Percentiles rank a stretch among this genome's conserved stretches.
These are phyloP conservation scores for Protomyces gravidus DNA, from an alignment of 1,139 yeast species.

Conservation along the genomic window DNA sequence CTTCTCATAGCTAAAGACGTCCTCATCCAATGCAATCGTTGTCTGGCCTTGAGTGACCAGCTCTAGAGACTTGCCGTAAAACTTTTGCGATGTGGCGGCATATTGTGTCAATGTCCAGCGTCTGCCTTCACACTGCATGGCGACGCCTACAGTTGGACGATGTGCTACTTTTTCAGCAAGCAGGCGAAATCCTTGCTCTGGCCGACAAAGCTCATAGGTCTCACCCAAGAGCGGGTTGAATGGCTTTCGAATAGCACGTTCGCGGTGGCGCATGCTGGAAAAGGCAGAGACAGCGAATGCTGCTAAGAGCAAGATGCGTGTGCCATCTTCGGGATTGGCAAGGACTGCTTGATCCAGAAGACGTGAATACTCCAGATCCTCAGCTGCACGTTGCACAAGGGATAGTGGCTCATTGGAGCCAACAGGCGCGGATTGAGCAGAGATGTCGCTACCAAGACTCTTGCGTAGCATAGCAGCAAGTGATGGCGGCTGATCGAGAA, in stretches of 20 bases:
- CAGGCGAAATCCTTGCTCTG: constrained; percentile 64
- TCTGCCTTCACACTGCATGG: constrained; percentile 66
- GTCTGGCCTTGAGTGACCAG: constrained; percentile 64
- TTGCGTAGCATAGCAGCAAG: constrained; percentile 73
- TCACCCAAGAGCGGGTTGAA: constrained; percentile 89
- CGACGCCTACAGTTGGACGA: constrained; percentile 70
- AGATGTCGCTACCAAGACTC: constrained; percentile 85
- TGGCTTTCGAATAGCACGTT: constrained; percentile 77
- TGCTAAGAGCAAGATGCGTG: constrained; percentile 61
- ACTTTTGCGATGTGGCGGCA: constrained; percentile 79
- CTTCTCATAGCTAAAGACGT: constrained; percentile 62
- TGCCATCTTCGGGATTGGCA: constrained; percentile 47
- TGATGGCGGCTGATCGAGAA: constrained; percentile 73
- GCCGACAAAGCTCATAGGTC: constrained; percentile 77
- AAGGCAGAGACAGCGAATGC: constrained; percentile 75
- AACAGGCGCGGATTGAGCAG: constrained; percentile 89
- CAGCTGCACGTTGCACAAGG: constrained; percentile 72
- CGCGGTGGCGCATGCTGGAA: constrained; percentile 66
- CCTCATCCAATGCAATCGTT: constrained; percentile 31
- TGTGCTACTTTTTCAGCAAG: constrained; percentile 77
- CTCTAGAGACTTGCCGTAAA: constrained; percentile 93
- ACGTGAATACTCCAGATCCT: constrained; percentile 68
- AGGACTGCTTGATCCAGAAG: constrained; percentile 60
- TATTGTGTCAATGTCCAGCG: constrained; percentile 74
- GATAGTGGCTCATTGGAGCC: constrained; percentile 88